A percentile compares a stretch with the other conserved stretches of the same genome.
Evolutionary conservation across 352 stramenopile species (phyloP).

Genomic region (Pythium utonaiense): DNA sequence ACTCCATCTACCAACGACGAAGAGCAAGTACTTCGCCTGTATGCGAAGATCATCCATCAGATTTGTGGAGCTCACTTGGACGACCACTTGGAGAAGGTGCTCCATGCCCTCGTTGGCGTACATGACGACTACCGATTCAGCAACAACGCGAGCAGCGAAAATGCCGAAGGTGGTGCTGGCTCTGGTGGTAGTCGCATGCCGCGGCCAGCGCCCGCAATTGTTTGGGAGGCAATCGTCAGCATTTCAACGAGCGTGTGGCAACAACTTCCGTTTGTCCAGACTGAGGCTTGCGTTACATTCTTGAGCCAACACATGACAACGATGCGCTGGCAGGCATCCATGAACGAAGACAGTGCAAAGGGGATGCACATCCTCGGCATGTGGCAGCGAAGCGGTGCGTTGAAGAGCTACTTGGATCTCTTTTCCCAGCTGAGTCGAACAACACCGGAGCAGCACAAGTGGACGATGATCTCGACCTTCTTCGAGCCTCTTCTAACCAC

Average conservation of each 20-base stretch:
- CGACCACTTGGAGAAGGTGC: constrained; percentile 79
- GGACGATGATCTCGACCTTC: constrained; percentile 60
- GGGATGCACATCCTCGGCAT: constrained; percentile 12
- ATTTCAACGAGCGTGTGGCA: constrained; percentile 22
- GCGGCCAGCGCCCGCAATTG: constrained; percentile 49
- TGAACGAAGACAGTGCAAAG: constrained; percentile 5
- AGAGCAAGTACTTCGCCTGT: constrained; percentile 64
- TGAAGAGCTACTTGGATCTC: constrained; percentile 78
- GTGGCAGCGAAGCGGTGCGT: constrained; percentile 66
- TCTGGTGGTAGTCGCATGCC: constrained; percentile 29
- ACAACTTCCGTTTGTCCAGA: constrained; percentile 26
- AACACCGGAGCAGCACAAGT: constrained; percentile 56
- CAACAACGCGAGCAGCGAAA: constrained; percentile 17
- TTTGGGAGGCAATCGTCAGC: constrained; percentile 52
- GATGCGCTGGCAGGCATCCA: constrained; percentile 25
- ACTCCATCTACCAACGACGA: constrained; percentile 1
- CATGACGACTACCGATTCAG: constrained; percentile 81
- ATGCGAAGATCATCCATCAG: constrained; percentile 63
- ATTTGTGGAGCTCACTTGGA: constrained; percentile 65
- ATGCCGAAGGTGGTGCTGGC: constrained; percentile 1
- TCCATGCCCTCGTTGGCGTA: constrained; percentile 74
- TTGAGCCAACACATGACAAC: constrained; percentile 28
- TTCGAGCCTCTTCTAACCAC: constrained; percentile 81
- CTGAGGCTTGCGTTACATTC: constrained; percentile 24
- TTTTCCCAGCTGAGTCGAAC: constrained; percentile 68